Conservation (phyloP, 2,329 filamentous ascomycete species). For the Lasiodiplodia sp. region DNA sequence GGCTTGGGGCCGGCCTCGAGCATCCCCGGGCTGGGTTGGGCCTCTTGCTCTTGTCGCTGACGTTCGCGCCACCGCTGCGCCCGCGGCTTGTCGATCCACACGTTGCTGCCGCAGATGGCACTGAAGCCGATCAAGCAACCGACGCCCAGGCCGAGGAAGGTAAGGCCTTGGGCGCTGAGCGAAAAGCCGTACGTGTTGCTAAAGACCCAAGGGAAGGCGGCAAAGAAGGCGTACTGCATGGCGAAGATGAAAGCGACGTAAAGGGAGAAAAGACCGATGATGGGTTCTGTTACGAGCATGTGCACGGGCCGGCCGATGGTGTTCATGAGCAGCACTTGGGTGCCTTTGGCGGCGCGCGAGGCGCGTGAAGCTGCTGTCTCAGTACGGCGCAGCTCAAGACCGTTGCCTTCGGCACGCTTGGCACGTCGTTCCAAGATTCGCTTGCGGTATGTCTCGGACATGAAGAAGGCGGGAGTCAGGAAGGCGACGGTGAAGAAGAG, state of each 20-base stretch:
- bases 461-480: constrained; percentile 47
- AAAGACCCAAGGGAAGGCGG: constrained; percentile 35
- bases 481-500: constrained; percentile 49
- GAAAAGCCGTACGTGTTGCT: constrained; percentile 40
- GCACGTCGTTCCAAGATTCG: constrained; percentile 46
- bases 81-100: constrained; percentile 37
- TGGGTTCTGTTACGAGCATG: constrained; percentile 52
- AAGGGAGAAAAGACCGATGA: constrained; percentile 51
- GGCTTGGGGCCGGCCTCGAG: constrained; percentile 1
- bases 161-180: constrained; percentile 33
- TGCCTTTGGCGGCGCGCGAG: constrained; percentile 33
- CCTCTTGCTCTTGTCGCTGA: constrained; percentile 3
- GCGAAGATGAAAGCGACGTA: constrained; percentile 53
- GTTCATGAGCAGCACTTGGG: constrained; percentile 44
- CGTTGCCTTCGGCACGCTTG: constrained; percentile 43
- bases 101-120: constrained; percentile 39
- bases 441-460: constrained; percentile 62
- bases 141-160: constrained; percentile 37
- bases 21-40: background rate
- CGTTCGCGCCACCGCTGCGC: constrained; percentile 4
- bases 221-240: constrained; percentile 42
- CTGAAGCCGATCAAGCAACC: constrained; percentile 32
- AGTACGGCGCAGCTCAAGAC: constrained; percentile 32
- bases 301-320: constrained; percentile 43
- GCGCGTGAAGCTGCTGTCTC: constrained; percentile 28